Evolutionary conservation across 106 monocot genomes (phyloP).

Genomic region (Dendrobium officinale): DNA sequence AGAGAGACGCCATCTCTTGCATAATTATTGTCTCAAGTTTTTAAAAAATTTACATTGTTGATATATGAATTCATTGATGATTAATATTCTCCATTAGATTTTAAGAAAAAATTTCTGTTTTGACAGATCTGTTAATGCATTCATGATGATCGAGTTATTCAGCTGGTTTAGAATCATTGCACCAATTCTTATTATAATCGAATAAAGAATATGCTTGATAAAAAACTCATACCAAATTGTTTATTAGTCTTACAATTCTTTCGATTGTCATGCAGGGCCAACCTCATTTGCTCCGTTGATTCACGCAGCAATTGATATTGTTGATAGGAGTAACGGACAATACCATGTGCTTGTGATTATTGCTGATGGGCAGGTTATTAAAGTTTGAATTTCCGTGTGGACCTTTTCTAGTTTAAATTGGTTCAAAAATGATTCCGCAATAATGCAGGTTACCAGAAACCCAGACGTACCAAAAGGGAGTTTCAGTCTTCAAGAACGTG

Average conservation of each 20-base stretch:
- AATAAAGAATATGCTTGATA: background rate
- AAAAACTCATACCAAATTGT: background rate
- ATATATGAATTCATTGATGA: background rate
- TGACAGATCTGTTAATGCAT: background rate
- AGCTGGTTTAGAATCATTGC: background rate
- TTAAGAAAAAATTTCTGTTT: background rate
- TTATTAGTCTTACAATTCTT: background rate
- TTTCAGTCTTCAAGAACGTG: constrained; percentile 69
- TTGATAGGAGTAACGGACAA: constrained; percentile 75
- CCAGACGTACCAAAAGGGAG: constrained; percentile 31
- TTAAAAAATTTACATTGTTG: background rate
- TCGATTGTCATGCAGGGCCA: constrained; percentile 51
- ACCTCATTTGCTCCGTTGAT: constrained; percentile 94
- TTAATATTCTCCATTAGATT: background rate
- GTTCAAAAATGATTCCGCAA: background rate
- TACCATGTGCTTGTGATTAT: constrained; percentile 96
- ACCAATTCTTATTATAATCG: background rate
- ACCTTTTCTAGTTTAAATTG: too few species aligned
- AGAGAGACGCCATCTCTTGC: background rate
- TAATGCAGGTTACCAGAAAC: constrained; percentile 63
- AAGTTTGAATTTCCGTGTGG: background rate
- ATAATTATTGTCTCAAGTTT: background rate
- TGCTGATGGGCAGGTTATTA: constrained; percentile 87
- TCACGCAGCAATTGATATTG: constrained; percentile 70
- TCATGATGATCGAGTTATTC: background rate